These are phyloP conservation scores for Fusarium sp. DNA, from an alignment of 2,329 filamentous ascomycete species.

Conservation along the genomic window DNA sequence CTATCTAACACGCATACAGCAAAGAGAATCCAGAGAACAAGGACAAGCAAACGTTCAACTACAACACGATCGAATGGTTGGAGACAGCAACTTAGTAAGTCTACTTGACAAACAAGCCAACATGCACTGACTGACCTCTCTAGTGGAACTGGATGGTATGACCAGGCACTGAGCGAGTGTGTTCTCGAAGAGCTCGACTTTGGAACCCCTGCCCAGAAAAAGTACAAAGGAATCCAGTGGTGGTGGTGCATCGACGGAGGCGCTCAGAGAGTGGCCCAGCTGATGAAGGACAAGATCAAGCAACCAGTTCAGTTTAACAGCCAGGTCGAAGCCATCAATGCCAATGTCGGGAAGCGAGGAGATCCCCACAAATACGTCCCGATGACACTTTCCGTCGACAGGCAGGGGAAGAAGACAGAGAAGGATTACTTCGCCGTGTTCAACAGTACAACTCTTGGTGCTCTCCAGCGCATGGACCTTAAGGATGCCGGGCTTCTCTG, in stretches of 20 bases:
- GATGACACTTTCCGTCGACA: conserved; percentile 2
- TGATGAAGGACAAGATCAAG: conserved; percentile 24
- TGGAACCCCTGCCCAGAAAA: neutral
- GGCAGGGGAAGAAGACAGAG: neutral
- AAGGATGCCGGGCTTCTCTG: conserved; percentile 44
- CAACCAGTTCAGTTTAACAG: conserved; percentile 20
- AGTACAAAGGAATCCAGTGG: neutral
- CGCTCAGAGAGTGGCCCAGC: conserved; percentile 17
- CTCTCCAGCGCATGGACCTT: conserved; percentile 34
- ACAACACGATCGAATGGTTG: conserved; percentile 41
- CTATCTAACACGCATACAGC: neutral
- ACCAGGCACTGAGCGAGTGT: conserved; percentile 33
- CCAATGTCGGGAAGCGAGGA: neutral
- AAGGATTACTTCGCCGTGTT: conserved; percentile 38
- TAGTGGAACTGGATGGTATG: conserved; percentile 40
- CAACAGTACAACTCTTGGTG: conserved; percentile 33
- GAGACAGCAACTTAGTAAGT: conserved; percentile 38
- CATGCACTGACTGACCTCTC: neutral
- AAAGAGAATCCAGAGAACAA: neutral
- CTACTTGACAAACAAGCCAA: neutral
- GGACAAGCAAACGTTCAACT: conserved; percentile 13
- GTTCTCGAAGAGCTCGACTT: conserved; percentile 41
- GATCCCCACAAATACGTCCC: neutral
- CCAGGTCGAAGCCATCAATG: conserved; percentile 28
- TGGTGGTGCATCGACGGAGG: conserved; percentile 41